Percentiles rank a stretch among this genome's conserved stretches.
These are phyloP conservation scores for Metschnikowia kofuensis DNA, from an alignment of 805 yeast genomes.

Conservation along the genomic window DNA sequence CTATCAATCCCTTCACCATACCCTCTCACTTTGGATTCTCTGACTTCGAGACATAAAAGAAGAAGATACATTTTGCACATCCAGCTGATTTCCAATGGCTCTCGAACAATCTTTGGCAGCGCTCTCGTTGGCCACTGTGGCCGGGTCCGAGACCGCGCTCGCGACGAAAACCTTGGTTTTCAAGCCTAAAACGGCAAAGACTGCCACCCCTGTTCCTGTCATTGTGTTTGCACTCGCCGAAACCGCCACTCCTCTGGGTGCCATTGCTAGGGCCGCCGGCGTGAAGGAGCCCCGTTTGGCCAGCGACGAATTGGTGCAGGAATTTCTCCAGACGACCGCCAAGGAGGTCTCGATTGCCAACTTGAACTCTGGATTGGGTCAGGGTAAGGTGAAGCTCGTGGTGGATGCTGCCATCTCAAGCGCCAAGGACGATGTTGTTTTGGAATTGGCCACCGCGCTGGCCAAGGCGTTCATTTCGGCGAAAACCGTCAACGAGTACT, in stretches of 20 bases:
- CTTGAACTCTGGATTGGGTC: conserved; percentile 40
- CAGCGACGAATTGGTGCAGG: conserved; percentile 69
- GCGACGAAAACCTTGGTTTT: conserved; percentile 76
- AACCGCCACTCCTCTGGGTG: conserved; percentile 65
- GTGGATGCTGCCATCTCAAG: conserved; percentile 50
- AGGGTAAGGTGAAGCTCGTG: conserved; percentile 51
- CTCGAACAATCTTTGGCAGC: conserved; percentile 66
- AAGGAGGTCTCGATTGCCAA: conserved; percentile 62
- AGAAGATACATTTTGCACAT: too few relatives aligned
- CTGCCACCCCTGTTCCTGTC: conserved; percentile 75
- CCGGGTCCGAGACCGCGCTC: conserved; percentile 44
- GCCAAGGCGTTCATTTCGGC: conserved; percentile 52
- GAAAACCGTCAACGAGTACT: conserved; percentile 42
- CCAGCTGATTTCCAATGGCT: conserved; percentile 43
- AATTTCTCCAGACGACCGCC: conserved; percentile 55
- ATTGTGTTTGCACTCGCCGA: conserved; percentile 72
- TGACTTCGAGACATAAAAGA: too few relatives aligned
- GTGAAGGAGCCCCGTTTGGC: conserved; percentile 89
- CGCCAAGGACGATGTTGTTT: conserved; percentile 35
- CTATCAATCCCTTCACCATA: background rate
- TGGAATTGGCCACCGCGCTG: conserved; percentile 50
- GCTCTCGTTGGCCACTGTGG: conserved; percentile 56
- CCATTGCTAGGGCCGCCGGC: conserved; percentile 62
- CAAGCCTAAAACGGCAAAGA: conserved; percentile 87
- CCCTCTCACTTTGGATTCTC: background rate